Evolutionary conservation across 2,329 filamentous ascomycete species (phyloP).

Genomic region (Aureobasidium sp.): DNA sequence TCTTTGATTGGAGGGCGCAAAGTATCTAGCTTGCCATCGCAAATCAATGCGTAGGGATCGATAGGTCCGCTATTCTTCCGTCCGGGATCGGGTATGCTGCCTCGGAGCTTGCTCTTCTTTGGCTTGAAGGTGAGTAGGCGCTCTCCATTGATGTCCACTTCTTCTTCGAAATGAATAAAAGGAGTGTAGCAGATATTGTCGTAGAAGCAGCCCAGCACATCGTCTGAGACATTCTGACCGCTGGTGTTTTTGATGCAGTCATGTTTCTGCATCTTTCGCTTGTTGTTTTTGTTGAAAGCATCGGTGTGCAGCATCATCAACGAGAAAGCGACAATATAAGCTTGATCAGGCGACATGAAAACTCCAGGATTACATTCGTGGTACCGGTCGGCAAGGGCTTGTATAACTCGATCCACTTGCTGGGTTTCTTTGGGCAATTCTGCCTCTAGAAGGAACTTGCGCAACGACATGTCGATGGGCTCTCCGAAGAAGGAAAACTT

Average conservation of each 20-base stretch:
- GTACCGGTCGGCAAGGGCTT: constrained; percentile 92
- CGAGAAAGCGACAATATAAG: constrained; percentile 97
- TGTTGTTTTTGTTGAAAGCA: constrained; percentile 99
- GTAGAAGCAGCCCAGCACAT: constrained; percentile 92
- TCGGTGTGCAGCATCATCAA: constrained; percentile 94
- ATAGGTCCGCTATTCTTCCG: constrained; percentile 63
- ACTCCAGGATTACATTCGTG: constrained; percentile 98
- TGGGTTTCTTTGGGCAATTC: constrained; percentile 96
- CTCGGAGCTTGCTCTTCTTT: constrained; percentile 62
- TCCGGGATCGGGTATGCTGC: constrained; percentile 53
- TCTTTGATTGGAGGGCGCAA: constrained; percentile 81
- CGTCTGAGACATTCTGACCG: constrained; percentile 81
- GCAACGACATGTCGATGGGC: constrained; percentile 94
- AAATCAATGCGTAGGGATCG: constrained; percentile 88
- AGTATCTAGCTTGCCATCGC: constrained; percentile 78
- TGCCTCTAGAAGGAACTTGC: constrained; percentile 92
- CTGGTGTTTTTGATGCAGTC: constrained; percentile 95
- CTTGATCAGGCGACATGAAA: constrained; percentile 81
- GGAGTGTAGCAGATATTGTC: constrained; percentile 98
- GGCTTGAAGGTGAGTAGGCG: constrained; percentile 62
- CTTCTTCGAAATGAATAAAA: constrained; percentile 95
- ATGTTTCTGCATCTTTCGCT: constrained; percentile 93
- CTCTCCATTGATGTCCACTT: constrained; percentile 69
- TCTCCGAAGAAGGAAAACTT: constrained; percentile 93
- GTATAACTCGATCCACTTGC: constrained; percentile 89